Evolutionary conservation across 257 asterid genomes (phyloP).

Genomic region (Sherardia arvensis): DNA sequence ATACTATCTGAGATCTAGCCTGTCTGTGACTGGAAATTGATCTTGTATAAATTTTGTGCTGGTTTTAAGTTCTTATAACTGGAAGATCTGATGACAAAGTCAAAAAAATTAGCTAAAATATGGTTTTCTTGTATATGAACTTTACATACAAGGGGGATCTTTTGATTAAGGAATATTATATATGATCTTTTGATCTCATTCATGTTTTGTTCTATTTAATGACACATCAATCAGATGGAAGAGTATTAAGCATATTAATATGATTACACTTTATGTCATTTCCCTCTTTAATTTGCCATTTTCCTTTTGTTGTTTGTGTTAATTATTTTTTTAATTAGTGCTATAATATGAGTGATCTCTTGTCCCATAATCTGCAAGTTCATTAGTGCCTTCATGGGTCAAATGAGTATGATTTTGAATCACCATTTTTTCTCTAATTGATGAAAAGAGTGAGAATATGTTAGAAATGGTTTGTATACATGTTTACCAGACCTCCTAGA

Average conservation of each 20-base stretch:
- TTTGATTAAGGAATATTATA: neutral
- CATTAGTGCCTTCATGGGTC: no score
- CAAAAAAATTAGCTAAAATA: neutral
- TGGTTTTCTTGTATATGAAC: neutral
- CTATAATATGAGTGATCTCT: neutral
- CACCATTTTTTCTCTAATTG: neutral
- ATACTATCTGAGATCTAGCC: constrained; percentile 4
- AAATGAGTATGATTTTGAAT: neutral
- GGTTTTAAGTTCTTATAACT: neutral
- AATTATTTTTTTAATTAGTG: neutral
- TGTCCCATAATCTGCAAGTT: neutral
- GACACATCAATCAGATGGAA: neutral
- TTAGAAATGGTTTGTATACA: no score
- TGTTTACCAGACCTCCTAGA: no score
- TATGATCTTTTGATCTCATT: neutral
- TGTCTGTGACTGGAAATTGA: neutral
- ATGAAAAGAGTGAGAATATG: no score
- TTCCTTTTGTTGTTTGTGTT: neutral
- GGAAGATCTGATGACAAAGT: neutral
- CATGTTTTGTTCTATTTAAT: neutral
- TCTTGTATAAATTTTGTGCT: neutral
- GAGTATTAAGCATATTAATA: neutral
- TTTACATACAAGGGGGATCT: neutral
- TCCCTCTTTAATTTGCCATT: neutral
- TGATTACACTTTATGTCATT: neutral